Evolutionary conservation across 768 basidiomycete genomes (phyloP), one percentile per base, ranked within the genome.

Genomic region (Naganishia onofrii): DNA sequence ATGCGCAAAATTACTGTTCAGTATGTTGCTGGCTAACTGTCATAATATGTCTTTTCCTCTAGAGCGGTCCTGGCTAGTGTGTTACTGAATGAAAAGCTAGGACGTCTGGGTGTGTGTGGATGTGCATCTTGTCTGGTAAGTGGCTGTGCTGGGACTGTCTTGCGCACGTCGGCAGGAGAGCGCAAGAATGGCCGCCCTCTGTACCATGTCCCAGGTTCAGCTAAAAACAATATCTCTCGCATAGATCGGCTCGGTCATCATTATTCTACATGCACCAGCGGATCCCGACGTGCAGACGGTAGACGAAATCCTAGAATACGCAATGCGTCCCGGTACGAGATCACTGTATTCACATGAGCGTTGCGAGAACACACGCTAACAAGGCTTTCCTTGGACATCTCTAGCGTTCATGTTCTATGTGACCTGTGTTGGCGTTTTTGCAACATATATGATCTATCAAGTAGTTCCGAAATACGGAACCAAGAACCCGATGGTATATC

Each of bases 31-130:
- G 15, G 34, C 52, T 65, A 52, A 68, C 52, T 4, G 12, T 31
- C 10, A 7, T 51, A n/a, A 51, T 28, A 21, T 53, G 23, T 63
- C 52, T 42, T 68, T 21, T 28, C 56, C 51, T n/a, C 19, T 77
- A 97, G 94, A 29, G 96, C 96, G 44, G 85, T 98, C 5, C 87
- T 99, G 4, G 96, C 96, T 3, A 94, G 93, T 0, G 89, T 97
- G 79, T 84, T 98, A 6, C 86, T 99, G 48, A 87, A 91, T 56
- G 96, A 99, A 85, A 88, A 93, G 81, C 85, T 99, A 4, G 96
- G 96, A 1, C 92, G 93, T 76, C 85, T 98, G 9, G 96, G 96
- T 3, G 69, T 82, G 21, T 81, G 80, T 66, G 81, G 81, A 17
- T 82, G 81, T 72, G 80, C 79, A 15, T 76, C 76, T 13, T 82